These are phyloP conservation scores for Megacollybia platyphylla DNA, from an alignment of 1,284 basidiomycete genomes.

Conservation along the genomic window DNA sequence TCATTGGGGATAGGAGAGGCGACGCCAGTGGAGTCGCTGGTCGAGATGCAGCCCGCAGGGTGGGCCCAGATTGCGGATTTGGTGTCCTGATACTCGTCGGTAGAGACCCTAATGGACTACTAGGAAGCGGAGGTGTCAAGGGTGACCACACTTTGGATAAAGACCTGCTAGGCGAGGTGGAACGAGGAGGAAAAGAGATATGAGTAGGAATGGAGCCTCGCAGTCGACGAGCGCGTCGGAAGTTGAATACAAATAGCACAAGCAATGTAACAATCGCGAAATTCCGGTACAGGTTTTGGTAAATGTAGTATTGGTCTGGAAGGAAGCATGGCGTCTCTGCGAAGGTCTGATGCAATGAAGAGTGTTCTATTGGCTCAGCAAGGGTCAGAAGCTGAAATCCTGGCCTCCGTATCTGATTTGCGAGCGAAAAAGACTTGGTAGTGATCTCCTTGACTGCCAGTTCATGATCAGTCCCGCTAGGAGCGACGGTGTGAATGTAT, in stretches of 20 bases:
- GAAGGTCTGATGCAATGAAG: conserved; percentile 15
- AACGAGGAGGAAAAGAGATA: conserved; percentile 22
- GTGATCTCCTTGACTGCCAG: conserved; percentile 42
- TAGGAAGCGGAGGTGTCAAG: conserved; percentile 15
- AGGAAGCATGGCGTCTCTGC: conserved; percentile 52
- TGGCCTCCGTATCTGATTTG: conserved; percentile 61
- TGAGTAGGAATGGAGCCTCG: conserved; percentile 4
- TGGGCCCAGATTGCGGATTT: conserved; percentile 14
- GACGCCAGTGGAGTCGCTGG: conserved; percentile 21
- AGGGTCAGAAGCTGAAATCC: conserved; percentile 82
- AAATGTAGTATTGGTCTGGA: conserved; percentile 56
- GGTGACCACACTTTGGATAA: conserved; percentile 25
- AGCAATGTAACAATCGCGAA: conserved; percentile 4
- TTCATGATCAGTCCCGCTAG: conserved; percentile 17
- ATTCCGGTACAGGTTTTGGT: conserved; percentile 22
- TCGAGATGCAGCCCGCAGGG: conserved; percentile 18
- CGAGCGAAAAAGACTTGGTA: conserved; percentile 76
- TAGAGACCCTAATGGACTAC: conserved; percentile 17
- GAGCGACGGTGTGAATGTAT: conserved; percentile 34
- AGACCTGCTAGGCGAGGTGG: conserved; percentile 45
- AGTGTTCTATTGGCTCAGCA: background rate
- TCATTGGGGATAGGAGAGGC: conserved; percentile 15
- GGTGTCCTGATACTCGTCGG: conserved; percentile 21
- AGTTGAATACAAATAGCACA: conserved; percentile 2
- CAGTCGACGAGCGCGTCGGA: background rate